Conservation (phyloP, 768 basidiomycete species). For the Amanita molliuscula region DNA sequence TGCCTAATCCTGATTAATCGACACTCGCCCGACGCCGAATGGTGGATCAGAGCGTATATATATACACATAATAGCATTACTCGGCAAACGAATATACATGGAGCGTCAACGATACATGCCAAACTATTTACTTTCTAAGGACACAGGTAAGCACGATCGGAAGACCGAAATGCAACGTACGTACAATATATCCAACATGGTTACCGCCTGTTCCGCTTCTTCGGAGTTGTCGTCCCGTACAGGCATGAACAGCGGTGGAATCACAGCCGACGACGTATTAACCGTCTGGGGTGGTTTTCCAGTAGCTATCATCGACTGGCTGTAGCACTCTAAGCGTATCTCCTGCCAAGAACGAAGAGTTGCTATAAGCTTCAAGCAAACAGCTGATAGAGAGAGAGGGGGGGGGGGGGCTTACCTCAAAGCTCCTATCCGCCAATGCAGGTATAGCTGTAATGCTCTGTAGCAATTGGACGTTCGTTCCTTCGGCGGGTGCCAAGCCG, state of each 20-base stretch:
- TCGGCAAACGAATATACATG: not conserved
- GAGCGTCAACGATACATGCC: not conserved
- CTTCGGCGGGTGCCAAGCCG: not conserved
- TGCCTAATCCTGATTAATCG: not conserved
- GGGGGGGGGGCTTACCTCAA: conserved; percentile 15
- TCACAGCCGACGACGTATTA: conserved; percentile 14
- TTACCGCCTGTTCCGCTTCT: not conserved
- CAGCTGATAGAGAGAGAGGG: not conserved
- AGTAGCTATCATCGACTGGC: conserved; percentile 16
- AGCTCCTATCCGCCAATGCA: conserved; percentile 15
- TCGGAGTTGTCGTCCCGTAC: conserved; percentile 11
- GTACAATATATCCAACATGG: conserved; percentile 1
- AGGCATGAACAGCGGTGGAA: conserved; percentile 17
- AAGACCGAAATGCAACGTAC: not conserved
- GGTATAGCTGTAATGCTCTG: conserved; percentile 21
- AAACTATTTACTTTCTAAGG: not conserved
- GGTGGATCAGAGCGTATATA: not conserved
- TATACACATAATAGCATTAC: not conserved
- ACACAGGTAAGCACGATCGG: not conserved
- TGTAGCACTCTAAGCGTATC: conserved; percentile 21
- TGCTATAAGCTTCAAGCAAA: not conserved
- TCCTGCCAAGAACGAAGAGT: conserved; percentile 13
- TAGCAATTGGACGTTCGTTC: conserved; percentile 14
- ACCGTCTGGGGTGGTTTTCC: conserved; percentile 14
- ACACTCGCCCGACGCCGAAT: not conserved